A percentile compares a stretch with the other conserved stretches of the same genome.
Evolutionary conservation across 2,329 filamentous ascomycete species (phyloP).

Genomic region (Ophiocordyceps camponoti-saundersi): DNA sequence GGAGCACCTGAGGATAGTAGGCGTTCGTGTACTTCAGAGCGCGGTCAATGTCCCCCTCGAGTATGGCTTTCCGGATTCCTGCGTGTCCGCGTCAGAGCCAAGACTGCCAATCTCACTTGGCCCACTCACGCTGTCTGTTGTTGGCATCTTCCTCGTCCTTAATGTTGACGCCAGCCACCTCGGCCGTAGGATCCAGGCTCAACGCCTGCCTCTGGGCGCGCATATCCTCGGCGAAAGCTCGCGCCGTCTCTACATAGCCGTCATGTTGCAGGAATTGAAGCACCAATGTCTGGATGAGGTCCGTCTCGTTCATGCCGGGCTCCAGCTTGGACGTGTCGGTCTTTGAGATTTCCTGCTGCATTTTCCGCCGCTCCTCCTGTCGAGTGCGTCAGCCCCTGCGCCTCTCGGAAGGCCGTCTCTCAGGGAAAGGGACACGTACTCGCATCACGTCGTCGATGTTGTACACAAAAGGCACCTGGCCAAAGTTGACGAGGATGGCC

Average conservation of each 20-base stretch:
- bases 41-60: conserved; percentile 83
- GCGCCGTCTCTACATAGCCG: conserved; percentile 84
- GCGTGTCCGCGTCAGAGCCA: conserved; percentile 5
- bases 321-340: conserved; percentile 44
- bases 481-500: conserved; percentile 47
- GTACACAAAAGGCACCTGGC: conserved; percentile 65
- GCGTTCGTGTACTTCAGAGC: conserved; percentile 67
- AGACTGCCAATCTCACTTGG: background rate
- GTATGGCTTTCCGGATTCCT: conserved; percentile 75
- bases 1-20: conserved; percentile 67
- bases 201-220: conserved; percentile 55
- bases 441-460: conserved; percentile 79
- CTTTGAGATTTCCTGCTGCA: conserved; percentile 41
- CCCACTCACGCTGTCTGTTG: conserved; percentile 59
- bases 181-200: conserved; percentile 33
- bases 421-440: conserved; percentile 26
- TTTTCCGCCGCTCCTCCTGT: conserved; percentile 41
- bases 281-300: conserved; percentile 64
- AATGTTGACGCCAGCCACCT: conserved; percentile 44
- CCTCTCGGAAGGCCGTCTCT: too few species aligned
- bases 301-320: conserved; percentile 50
- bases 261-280: conserved; percentile 88
- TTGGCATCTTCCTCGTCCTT: conserved; percentile 75
- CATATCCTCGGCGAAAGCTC: conserved; percentile 73
- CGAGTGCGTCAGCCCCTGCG: conserved; percentile 5